Evolutionary conservation across 441 rosid genomes (phyloP), one percentile per base, ranked within the genome.

Genomic region (Gossypium trilobum): DNA sequence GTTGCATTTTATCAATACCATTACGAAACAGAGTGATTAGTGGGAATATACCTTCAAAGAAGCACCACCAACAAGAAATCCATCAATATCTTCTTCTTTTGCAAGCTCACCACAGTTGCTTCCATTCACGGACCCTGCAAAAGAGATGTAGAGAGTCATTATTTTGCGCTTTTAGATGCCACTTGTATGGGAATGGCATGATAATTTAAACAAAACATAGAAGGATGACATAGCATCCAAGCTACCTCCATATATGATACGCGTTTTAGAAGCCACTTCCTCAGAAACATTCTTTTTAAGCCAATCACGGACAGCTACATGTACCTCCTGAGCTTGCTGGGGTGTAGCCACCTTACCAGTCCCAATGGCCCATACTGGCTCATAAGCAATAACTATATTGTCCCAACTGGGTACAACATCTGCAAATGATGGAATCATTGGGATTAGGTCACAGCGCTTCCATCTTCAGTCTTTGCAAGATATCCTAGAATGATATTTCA

Each of bases 361-460:
- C 77, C 98, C 98, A 78, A 95, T 92, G 71, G 99, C 99, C 99
- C 99, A 95, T 27, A 91, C 96, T 65, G 99, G 97, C 84, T 95
- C 97, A 63, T 95, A 95, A 1, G 99, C 99, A 74, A 95, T 86
- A 44, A 95, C 99, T 56, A 92, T 71, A 70, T 87, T 81, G 68
- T 95, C 98, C 99, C 97, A 92, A 82, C 95, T 86, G 52, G 98
- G 87, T 25, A 85, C 88, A 77, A 87, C 86, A 85, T 91, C 98
- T 93, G 82, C 73, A 79, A 57, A 52, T 48, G 44, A 77, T 22
- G 33, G 51, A 44, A 67, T 16, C 8, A 67, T 48, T 2, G 62
- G 54, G 36, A 44, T 77, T 7, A 50, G 57, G 52, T 51, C 44
- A 62, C 19, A 36, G 57, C 25, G 14, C 19, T 60, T 68, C 67